Evolutionary conservation across 2,329 filamentous ascomycete species (phyloP).

Genomic region (Fusarium kyushuense): DNA sequence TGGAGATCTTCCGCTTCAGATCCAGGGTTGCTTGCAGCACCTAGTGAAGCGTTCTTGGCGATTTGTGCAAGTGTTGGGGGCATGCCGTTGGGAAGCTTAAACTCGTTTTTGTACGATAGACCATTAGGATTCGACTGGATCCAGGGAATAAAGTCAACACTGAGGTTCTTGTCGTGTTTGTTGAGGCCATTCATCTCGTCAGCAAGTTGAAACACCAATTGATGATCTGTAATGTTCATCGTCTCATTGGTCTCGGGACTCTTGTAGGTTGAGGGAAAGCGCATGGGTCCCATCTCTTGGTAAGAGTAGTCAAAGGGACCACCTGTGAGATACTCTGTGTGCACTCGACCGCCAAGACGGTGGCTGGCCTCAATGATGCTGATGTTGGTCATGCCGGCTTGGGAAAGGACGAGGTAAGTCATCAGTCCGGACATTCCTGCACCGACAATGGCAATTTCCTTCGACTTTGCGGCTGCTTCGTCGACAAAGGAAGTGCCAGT

Average conservation of each 20-base stretch:
- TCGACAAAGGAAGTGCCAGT: not conserved
- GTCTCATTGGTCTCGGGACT: conserved; percentile 14
- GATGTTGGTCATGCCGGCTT: conserved; percentile 22
- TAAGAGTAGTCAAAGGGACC: conserved; percentile 22
- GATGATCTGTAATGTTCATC: conserved; percentile 22
- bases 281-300: conserved; percentile 26
- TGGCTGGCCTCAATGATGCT: conserved; percentile 11
- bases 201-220: conserved; percentile 5
- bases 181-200: conserved; percentile 23
- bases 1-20: not conserved
- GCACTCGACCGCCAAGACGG: conserved; percentile 14
- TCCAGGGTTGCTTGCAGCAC: rapidly evolving
- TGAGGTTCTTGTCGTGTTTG: conserved; percentile 9
- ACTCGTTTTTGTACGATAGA: conserved; percentile 12
- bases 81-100: conserved; percentile 4
- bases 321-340: conserved; percentile 1
- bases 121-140: not conserved
- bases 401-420: conserved; percentile 7
- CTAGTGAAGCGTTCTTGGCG: not conserved
- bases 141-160: conserved; percentile 20
- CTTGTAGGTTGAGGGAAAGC: conserved; percentile 13
- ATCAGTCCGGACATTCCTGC: conserved; percentile 9
- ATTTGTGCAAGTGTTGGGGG: not conserved
- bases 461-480: not conserved
- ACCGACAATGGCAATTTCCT: conserved; percentile 4